Evolutionary conservation across 306 rosid genomes (phyloP).

Genomic region (Dicorynia guianensis): DNA sequence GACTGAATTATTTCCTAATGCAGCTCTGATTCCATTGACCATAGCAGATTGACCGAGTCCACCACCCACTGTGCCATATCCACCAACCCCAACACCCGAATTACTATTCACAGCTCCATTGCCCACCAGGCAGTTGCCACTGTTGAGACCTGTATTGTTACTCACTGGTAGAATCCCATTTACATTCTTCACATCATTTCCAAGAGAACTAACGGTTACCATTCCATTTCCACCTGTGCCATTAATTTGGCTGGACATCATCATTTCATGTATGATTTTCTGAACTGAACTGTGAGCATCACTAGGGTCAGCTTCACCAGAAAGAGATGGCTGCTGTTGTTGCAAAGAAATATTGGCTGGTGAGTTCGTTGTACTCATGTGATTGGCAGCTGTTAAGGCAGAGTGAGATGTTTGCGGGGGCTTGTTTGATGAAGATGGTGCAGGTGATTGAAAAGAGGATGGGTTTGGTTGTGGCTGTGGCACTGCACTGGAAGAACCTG

Average conservation of each 20-base stretch:
- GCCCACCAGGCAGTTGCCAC: slow-evolving; percentile 61
- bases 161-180: slow-evolving; percentile 68
- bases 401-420: slow-evolving; percentile 74
- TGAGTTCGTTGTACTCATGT: slow-evolving; percentile 75
- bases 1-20: slow-evolving; percentile 76
- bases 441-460: slow-evolving; percentile 82
- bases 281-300: slow-evolving; percentile 92
- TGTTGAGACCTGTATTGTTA: slow-evolving; percentile 63
- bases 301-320: slow-evolving; percentile 77
- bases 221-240: slow-evolving; percentile 59
- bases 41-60: slow-evolving; percentile 72
- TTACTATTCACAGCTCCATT: slow-evolving; percentile 68
- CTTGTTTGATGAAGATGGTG: slow-evolving; percentile 81
- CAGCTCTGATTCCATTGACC: slow-evolving; percentile 82
- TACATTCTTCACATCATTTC: slow-evolving; percentile 73
- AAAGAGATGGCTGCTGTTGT: slow-evolving; percentile 79
- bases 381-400: slow-evolving; percentile 69
- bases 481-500: slow-evolving; percentile 77
- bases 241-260: slow-evolving; percentile 73
- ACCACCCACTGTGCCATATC: slow-evolving; percentile 67
- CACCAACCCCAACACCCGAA: slow-evolving; percentile 64
- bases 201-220: slow-evolving; percentile 65
- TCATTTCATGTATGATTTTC: slow-evolving; percentile 79
- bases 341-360: slow-evolving; percentile 80
- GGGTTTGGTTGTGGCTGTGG: slow-evolving; percentile 77